Conservation (phyloP, 2,329 filamentous ascomycete genomes). For the Aspergillus flavus region DNA sequence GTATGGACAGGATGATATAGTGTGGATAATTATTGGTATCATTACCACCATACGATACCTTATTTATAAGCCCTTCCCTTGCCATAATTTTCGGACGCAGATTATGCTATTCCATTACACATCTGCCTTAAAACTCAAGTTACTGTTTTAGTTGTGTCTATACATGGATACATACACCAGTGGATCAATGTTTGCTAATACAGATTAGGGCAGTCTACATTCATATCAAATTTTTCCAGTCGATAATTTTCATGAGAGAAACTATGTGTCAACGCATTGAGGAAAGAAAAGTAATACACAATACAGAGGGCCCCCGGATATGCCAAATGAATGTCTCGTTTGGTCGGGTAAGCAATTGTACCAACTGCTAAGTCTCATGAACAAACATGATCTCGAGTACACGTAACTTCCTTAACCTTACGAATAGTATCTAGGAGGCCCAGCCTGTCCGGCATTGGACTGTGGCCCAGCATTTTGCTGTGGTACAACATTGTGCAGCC, state of each 20-base stretch:
- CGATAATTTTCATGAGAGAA: not conserved
- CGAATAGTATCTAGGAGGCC: not conserved
- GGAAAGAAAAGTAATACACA: not conserved
- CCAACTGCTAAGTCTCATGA: not conserved
- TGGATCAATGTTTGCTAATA: not conserved
- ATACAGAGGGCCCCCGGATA: not conserved
- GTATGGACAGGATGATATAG: not conserved
- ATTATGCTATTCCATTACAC: not conserved
- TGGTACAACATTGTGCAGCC: too few relatives aligned
- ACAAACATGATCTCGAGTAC: not conserved
- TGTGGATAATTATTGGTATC: not conserved
- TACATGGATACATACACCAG: not conserved
- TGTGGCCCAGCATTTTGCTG: too few relatives aligned
- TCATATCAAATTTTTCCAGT: not conserved
- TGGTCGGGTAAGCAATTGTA: not conserved
- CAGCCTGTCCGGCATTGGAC: not conserved
- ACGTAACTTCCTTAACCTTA: not conserved
- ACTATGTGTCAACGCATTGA: not conserved
- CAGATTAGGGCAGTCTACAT: not conserved
- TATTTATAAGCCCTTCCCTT: too few relatives aligned
- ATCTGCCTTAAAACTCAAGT: not conserved
- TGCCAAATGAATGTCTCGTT: not conserved
- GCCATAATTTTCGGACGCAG: not conserved
- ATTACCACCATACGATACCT: too few relatives aligned
- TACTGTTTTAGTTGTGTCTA: not conserved